Conservation (phyloP, 352 stramenopile genomes). For the Globisporangium cederbergense region DNA sequence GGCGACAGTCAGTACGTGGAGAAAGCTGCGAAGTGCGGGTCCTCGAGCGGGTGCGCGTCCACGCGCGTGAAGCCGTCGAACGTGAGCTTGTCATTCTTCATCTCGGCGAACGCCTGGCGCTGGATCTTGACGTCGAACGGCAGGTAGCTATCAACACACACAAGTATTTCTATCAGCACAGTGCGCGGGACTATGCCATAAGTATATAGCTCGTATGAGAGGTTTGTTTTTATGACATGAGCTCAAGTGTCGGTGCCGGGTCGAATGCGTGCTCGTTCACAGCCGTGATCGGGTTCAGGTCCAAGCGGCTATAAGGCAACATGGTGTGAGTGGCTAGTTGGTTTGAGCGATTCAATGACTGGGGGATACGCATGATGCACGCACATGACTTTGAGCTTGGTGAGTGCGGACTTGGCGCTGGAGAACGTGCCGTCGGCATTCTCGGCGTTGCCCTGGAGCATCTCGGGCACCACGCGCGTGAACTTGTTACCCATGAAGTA, state of each 20-base stretch:
- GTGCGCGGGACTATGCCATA: not conserved
- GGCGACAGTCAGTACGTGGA: conserved; percentile 21
- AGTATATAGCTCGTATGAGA: not conserved
- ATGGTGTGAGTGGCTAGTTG: not conserved
- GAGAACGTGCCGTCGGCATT: conserved; percentile 56
- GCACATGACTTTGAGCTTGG: conserved; percentile 72
- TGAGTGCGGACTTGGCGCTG: conserved; percentile 34
- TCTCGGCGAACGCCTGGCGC: conserved; percentile 67
- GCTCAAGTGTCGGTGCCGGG: conserved; percentile 41
- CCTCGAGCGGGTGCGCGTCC: conserved; percentile 42
- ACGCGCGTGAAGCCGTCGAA: conserved; percentile 69
- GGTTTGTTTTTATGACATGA: conserved; percentile 26
- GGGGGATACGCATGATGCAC: not conserved
- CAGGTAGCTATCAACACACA: conserved; percentile 39
- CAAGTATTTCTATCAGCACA: conserved; percentile 5
- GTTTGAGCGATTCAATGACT: too few relatives aligned
- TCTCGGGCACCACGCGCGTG: conserved; percentile 50
- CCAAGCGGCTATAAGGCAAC: conserved; percentile 38
- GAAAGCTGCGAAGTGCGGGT: conserved; percentile 67
- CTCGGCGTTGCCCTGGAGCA: conserved; percentile 58
- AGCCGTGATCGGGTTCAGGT: conserved; percentile 67
- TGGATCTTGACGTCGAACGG: conserved; percentile 76
- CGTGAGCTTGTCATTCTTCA: conserved; percentile 63
- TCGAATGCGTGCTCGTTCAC: conserved; percentile 79
- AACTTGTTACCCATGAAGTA: conserved; percentile 75